A percentile compares a stretch with the other conserved stretches of the same genome.
phyloP scores from a whole-genome alignment of 2,329 filamentous ascomycete species.

The Alternaria consortialis region DNA sequence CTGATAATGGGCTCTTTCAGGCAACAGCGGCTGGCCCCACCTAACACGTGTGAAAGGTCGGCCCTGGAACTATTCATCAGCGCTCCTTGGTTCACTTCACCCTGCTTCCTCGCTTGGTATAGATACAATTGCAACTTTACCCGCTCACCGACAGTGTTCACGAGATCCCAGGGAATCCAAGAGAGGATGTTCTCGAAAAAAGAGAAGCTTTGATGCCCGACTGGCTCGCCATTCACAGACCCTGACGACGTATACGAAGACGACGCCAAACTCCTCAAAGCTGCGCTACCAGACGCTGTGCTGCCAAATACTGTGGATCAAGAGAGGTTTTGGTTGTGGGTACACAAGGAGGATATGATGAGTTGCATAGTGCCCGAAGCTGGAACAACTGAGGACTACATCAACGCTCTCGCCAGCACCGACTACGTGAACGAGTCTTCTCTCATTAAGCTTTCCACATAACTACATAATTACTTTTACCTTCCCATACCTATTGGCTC shows the following conservation, averaged over 20 bases:
- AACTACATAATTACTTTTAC: background rate
- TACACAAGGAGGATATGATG: background rate
- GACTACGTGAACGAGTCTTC: background rate
- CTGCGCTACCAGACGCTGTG: background rate
- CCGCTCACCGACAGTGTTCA: background rate
- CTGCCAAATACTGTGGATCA: background rate
- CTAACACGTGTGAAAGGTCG: too few species aligned
- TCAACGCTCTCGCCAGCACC: background rate
- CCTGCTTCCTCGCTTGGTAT: background rate
- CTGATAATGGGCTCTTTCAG: too few species aligned
- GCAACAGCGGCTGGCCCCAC: too few species aligned
- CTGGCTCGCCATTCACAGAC: too few species aligned
- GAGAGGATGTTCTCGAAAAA: background rate
- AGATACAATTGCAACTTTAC: background rate
- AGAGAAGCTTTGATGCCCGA: background rate
- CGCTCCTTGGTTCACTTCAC: background rate
- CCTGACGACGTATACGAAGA: background rate
- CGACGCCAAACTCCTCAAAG: background rate
- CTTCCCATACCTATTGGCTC: background rate
- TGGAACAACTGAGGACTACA: background rate
- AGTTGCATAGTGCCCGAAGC: background rate
- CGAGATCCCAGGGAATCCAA: background rate
- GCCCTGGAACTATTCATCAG: background rate
- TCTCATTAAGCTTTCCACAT: background rate
- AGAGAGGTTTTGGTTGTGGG: background rate